Evolutionary conservation across 2,329 filamentous ascomycete genomes (phyloP).

Genomic region (Arthrobotrys entomopaga): DNA sequence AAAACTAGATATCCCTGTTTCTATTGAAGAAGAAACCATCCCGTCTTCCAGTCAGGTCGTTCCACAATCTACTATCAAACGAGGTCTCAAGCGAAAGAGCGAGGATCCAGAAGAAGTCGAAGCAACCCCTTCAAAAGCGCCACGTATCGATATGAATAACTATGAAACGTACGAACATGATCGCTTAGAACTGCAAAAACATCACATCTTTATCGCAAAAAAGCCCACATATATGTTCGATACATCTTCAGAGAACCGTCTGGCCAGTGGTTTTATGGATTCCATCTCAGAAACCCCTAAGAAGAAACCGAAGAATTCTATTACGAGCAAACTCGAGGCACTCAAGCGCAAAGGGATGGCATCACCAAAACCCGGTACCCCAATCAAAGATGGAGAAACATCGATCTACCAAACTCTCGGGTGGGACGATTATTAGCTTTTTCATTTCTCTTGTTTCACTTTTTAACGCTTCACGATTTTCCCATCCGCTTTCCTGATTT

Average conservation of each 20-base stretch:
- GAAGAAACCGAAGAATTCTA: slow-evolving; percentile 27
- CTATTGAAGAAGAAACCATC: slow-evolving; percentile 38
- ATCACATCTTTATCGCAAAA: slow-evolving; percentile 28
- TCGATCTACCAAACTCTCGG: slow-evolving; percentile 61
- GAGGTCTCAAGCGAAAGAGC: slow-evolving; percentile 18
- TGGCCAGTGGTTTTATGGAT: slow-evolving; percentile 48
- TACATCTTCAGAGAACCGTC: slow-evolving; percentile 25
- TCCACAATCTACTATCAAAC: slow-evolving; percentile 54
- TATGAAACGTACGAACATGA: slow-evolving; percentile 1
- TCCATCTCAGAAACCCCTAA: slow-evolving; percentile 46
- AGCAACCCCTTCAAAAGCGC: slow-evolving; percentile 45
- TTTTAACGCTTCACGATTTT: slow-evolving; percentile 2
- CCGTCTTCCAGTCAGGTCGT: slow-evolving; percentile 51
- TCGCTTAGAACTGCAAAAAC: slow-evolving; percentile 26
- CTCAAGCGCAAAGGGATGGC: slow-evolving; percentile 32
- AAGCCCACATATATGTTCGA: slow-evolving; percentile 41
- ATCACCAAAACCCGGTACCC: slow-evolving; percentile 44
- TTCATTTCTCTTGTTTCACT: not conserved
- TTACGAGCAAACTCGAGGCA: slow-evolving; percentile 44
- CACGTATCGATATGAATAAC: slow-evolving; percentile 16
- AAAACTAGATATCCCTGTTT: slow-evolving; percentile 22
- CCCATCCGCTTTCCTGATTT: not conserved
- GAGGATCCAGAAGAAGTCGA: slow-evolving; percentile 26
- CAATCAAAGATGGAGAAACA: slow-evolving; percentile 53
- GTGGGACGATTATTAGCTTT: slow-evolving; percentile 58